Base-by-base conservation (phyloP, 108 stramenopile species). In the Cylindrotheca fusiformis region DNA sequence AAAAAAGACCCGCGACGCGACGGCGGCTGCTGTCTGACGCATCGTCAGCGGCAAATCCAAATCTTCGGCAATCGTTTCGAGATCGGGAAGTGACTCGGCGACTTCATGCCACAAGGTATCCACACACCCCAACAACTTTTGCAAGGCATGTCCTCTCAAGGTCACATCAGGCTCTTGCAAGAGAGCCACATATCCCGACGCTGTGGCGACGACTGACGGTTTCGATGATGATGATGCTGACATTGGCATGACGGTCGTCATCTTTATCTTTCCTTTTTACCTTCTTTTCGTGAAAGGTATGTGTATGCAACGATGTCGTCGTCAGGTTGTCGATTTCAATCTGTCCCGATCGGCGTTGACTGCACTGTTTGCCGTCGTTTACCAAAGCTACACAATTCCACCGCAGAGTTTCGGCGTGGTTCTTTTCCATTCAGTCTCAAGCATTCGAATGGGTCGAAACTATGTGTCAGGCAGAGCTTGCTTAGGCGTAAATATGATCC, bases 1-100 rank as follows among this genome's bases (percentile, higher is more conserved):
- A 60, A 95, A 99, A 60, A 96, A 99, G 53, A 95, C 93, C 36
- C 96, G 90, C 29, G 88, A 86, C 0, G 98, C 97, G 1, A 99
- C 81, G 4, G 95, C 92, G 29, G 96, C 94, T 22, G 98, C 97
- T 12, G 77, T 74, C 36, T 85, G 86, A 53, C 91, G 82, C 5
- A 73, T 56, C 45, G 49, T 62, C 58, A 65, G 20, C 4, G 64
- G 67, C 28, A 64, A 25, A 45, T 71, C 76, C 32, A 27, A 68
- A 33, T 79, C 84, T 75, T 92, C 94, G 50, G 94, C 83, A 57
- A 93, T 79, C 20, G 77, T 74, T 72, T 93, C 92, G 55, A 93
- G 65, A 58, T 88, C 81, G 12, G 93, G 90, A 46, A 91, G 68
- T 20, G 78, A 68, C 47, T 88, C 84, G 19, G 87, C 88, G 23